phyloP scores from a whole-genome alignment of 2,329 filamentous ascomycete species.

The Fonsecaea erecta region DNA sequence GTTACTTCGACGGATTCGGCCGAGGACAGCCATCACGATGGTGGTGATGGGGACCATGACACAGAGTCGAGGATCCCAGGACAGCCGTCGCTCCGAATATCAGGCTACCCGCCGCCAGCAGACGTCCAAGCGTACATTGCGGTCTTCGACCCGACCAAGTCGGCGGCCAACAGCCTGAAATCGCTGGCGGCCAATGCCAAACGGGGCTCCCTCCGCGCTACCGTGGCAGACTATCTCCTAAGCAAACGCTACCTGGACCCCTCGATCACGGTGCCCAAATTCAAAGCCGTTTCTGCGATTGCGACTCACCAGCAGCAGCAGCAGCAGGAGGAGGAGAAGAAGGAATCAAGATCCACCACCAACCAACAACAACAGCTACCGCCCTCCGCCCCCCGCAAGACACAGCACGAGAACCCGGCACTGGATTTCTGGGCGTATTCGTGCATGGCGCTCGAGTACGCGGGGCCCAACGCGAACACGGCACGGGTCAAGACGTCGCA shows the following conservation, averaged over 20 bases:
- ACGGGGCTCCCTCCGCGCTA: constrained; percentile 64
- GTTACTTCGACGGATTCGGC: not conserved
- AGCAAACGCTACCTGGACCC: constrained; percentile 56
- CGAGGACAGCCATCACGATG: not conserved
- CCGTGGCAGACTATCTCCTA: constrained; percentile 62
- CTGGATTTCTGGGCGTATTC: constrained; percentile 70
- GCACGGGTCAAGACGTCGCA: constrained; percentile 62
- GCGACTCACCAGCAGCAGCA: constrained; percentile 18
- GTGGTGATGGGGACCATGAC: constrained; percentile 14
- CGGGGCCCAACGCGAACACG: constrained; percentile 60
- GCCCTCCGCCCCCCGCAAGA: constrained; percentile 43
- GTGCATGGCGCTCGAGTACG: constrained; percentile 68
- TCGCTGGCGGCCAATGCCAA: constrained; percentile 69
- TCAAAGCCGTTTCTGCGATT: constrained; percentile 46
- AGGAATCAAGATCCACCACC: too few species aligned
- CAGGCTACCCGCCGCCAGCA: constrained; percentile 54
- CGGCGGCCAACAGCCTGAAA: constrained; percentile 65
- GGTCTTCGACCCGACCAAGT: constrained; percentile 66
- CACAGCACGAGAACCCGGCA: constrained; percentile 65
- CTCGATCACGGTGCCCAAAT: constrained; percentile 41
- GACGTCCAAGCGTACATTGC: constrained; percentile 70
- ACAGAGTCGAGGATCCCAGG: constrained; percentile 1
- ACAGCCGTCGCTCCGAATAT: constrained; percentile 37
- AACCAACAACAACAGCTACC: too few species aligned
- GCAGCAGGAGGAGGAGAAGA: too few species aligned